A percentile compares a stretch with the other conserved stretches of the same genome.
Conservation (phyloP, 306 rosid genomes). For the Gastrolobium villosum region DNA sequence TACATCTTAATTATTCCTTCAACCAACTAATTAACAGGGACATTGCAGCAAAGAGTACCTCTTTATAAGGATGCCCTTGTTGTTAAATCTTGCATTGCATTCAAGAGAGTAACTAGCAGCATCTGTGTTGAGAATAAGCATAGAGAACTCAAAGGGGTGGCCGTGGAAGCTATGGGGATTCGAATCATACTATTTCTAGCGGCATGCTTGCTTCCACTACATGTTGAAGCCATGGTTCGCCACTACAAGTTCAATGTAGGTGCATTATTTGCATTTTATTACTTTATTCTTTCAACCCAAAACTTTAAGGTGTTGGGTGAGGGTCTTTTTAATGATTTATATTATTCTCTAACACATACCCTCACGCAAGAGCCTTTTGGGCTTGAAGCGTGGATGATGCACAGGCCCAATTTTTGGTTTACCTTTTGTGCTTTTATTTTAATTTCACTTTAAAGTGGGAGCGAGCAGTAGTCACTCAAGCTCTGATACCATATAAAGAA, state of each 20-base stretch:
- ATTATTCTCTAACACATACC: too few relatives aligned
- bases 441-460: too few relatives aligned
- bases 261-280: slow-evolving; percentile 12
- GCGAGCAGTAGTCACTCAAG: too few relatives aligned
- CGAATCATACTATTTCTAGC: slow-evolving; percentile 27
- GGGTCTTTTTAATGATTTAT: too few relatives aligned
- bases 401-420: too few relatives aligned
- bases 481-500: too few relatives aligned
- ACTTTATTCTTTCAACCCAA: too few relatives aligned
- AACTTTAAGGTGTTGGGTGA: too few relatives aligned
- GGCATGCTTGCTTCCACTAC: slow-evolving; percentile 34
- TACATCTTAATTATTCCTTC: slow-evolving; percentile 45
- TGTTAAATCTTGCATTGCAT: slow-evolving; percentile 18
- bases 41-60: slow-evolving; percentile 52
- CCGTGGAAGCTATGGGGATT: slow-evolving; percentile 1
- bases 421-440: too few relatives aligned
- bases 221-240: slow-evolving; percentile 44
- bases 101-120: background rate
- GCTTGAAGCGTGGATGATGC: too few relatives aligned
- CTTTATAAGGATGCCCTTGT: slow-evolving; percentile 43
- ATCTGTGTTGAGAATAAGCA: too few relatives aligned
- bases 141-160: background rate
- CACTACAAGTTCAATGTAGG: slow-evolving; percentile 52
- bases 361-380: too few relatives aligned
- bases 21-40: slow-evolving; percentile 59